Percentiles rank a stretch among this genome's conserved stretches.
These are phyloP conservation scores for Pythium myriotylum DNA, from an alignment of 352 stramenopile species.

Conservation along the genomic window DNA sequence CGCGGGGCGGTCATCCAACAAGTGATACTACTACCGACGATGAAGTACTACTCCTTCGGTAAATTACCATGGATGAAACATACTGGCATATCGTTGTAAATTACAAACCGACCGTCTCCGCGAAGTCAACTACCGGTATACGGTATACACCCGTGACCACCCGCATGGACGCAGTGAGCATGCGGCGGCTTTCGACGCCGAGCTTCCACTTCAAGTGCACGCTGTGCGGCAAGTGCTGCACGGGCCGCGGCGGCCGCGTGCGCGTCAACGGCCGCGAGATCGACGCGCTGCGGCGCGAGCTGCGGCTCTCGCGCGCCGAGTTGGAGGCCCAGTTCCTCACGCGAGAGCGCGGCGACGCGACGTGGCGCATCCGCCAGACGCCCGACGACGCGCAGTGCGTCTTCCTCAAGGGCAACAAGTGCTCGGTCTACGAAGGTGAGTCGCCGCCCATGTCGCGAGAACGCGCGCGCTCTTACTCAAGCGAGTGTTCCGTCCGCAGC, in stretches of 20 bases:
- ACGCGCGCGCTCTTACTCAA: no score
- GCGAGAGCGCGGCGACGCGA: constrained; percentile 18
- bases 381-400: constrained; percentile 59
- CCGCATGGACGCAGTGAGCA: no score
- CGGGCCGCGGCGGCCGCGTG: constrained; percentile 61
- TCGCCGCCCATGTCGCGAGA: neutral
- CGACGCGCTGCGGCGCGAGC: constrained; percentile 41
- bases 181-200: constrained; percentile 7
- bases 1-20: no score
- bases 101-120: no score
- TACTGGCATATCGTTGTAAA: no score
- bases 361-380: constrained; percentile 53
- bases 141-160: no score
- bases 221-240: constrained; percentile 80
- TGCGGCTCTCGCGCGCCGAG: constrained; percentile 33
- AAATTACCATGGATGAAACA: no score
- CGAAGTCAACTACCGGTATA: no score
- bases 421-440: constrained; percentile 53
- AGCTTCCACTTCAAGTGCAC: constrained; percentile 71
- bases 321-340: constrained; percentile 45
- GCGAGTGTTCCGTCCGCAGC: no score
- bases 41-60: no score
- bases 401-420: constrained; percentile 69
- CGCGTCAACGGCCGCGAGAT: constrained; percentile 69
- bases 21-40: no score